Base-by-base conservation (phyloP, 1,139 yeast species). In the Diutina neorugosa region DNA sequence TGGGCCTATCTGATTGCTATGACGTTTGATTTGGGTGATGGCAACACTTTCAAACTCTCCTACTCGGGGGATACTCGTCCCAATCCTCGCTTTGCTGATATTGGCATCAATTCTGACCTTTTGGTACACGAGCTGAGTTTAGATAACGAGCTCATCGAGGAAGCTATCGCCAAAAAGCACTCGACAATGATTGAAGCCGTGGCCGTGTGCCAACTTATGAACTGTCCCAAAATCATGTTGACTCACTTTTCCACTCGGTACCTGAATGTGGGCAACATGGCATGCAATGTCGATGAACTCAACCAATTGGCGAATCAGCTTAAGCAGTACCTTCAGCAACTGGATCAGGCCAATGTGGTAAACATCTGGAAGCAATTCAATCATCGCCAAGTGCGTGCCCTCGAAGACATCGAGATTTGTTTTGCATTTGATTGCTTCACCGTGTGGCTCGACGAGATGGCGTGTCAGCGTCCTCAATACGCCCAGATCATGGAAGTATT, bases 11-110 rank as follows among this genome's bases (percentile, higher is more conserved):
- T 91, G 7, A 82, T 81, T 21, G 68, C 84, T 1, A 69, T 91
- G 14, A 68, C 74, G 0, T 83, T 85, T 57, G 63, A 65, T 20
- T 57, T 76, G 19, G 61, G 59, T 31, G 23, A 47, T 2, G 53
- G 48, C 5, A 64, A 63, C 27, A 59, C 65, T 0, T 88, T 90
- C 69, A 84, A 80, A 59, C 73, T 91, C 1, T 84, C 97, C 0
- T 94, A 88, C 64, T 89, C 97, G 1, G 98, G 98, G 9, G 99
- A 93, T 63, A 89, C 98, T 0, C 78, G 98, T 61, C 98, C 98
- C 1, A 84, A 82, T 58, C 64, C 72, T 4, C 69, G 65, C 52
- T 74, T 74, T 59, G 86, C 85, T 57, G 74, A 71, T 5, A 78
- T 86, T 53, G 98, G 96, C 0, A 57, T 65, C 34, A 67, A 72